A percentile compares a stretch with the other conserved stretches of the same genome.
Conservation (phyloP, 805 yeast species). For the Pichia sporocuriosa region DNA sequence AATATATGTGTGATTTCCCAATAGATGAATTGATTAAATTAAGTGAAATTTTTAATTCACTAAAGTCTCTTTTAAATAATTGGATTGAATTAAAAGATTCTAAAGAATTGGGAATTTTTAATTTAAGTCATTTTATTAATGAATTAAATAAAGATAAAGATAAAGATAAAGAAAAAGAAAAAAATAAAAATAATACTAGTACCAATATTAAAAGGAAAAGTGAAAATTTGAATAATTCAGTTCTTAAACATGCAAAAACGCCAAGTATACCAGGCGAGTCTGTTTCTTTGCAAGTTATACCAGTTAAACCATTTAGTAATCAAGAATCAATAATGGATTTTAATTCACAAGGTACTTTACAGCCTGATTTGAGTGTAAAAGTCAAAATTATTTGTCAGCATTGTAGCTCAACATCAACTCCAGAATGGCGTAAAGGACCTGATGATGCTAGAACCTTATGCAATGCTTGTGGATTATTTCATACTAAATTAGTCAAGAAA, state of each 20-base stretch:
- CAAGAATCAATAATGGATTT: conserved; percentile 10
- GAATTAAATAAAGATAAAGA: too few relatives aligned
- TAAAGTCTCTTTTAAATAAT: conserved; percentile 2
- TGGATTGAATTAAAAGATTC: conserved; percentile 7
- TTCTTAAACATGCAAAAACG: background rate
- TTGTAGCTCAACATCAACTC: conserved; percentile 70
- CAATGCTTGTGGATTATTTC: conserved; percentile 87
- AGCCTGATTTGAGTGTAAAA: conserved; percentile 30
- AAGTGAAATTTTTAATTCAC: background rate
- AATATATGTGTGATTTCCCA: conserved; percentile 10
- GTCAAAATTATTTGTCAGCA: conserved; percentile 45
- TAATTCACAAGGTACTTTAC: conserved; percentile 29
- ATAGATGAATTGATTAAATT: conserved; percentile 9
- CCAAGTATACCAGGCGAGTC: conserved; percentile 21
- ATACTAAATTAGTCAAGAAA: conserved; percentile 50
- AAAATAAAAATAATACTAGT: background rate
- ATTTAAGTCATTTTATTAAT: conserved; percentile 1
- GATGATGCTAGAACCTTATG: conserved; percentile 75
- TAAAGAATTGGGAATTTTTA: background rate
- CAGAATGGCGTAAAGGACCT: conserved; percentile 94
- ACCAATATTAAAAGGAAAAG: background rate
- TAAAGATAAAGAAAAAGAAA: background rate
- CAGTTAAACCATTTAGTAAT: conserved; percentile 20
- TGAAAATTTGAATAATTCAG: background rate
- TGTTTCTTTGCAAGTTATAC: conserved; percentile 27